Evolutionary conservation across 768 basidiomycete genomes (phyloP).

Genomic region (Russula vinacea): DNA sequence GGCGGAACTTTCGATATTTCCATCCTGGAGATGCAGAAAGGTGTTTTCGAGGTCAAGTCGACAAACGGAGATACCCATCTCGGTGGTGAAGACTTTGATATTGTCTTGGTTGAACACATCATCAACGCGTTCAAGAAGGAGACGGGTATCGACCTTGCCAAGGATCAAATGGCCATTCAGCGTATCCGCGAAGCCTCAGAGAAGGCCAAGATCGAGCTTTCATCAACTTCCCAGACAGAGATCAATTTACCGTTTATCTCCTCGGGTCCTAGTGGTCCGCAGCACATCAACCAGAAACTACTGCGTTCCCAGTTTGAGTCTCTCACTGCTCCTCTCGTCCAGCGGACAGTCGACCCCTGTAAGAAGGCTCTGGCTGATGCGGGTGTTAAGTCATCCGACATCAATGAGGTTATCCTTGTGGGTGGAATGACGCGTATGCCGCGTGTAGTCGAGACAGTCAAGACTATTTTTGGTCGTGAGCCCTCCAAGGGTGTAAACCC

Average conservation of each 20-base stretch:
- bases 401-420: slow-evolving; percentile 96
- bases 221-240: slow-evolving; percentile 92
- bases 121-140: slow-evolving; percentile 94
- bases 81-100: slow-evolving; percentile 94
- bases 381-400: slow-evolving; percentile 86
- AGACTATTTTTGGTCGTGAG: slow-evolving; percentile 89
- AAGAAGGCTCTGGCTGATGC: slow-evolving; percentile 96
- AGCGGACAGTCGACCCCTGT: slow-evolving; percentile 92
- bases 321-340: slow-evolving; percentile 76
- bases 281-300: slow-evolving; percentile 94
- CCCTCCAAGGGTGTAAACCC: slow-evolving; percentile 99
- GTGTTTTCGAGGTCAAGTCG: slow-evolving; percentile 99
- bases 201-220: slow-evolving; percentile 98
- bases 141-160: slow-evolving; percentile 70
- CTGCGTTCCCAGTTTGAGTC: slow-evolving; percentile 86
- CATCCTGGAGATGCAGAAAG: slow-evolving; percentile 98
- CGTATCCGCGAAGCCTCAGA: slow-evolving; percentile 99
- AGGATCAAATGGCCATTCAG: slow-evolving; percentile 95
- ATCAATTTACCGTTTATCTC: slow-evolving; percentile 99
- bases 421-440: slow-evolving; percentile 99
- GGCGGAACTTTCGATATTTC: slow-evolving; percentile 99
- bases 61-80: slow-evolving; percentile 99
- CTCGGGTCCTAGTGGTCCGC: slow-evolving; percentile 89
- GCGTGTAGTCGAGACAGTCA: slow-evolving; percentile 89
- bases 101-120: slow-evolving; percentile 81